Evolutionary conservation across 768 basidiomycete species (phyloP).

Genomic region (Favolaschia claudopus): DNA sequence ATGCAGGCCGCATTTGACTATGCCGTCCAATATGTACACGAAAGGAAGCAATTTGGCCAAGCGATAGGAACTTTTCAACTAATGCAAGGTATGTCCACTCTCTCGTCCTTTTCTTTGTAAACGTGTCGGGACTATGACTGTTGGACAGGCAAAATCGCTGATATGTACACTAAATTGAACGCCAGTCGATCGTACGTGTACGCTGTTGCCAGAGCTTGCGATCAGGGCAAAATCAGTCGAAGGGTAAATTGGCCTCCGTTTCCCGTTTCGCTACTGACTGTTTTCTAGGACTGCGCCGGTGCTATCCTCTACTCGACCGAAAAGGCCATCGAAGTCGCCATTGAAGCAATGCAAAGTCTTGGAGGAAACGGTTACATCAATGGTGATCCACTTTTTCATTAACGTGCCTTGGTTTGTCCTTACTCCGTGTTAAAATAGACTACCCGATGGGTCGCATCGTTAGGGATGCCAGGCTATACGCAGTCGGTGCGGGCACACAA

Average conservation of each 20-base stretch:
- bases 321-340: conserved; percentile 87
- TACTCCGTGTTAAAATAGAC: conserved; percentile 56
- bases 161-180: conserved; percentile 94
- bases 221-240: conserved; percentile 78
- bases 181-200: conserved; percentile 93
- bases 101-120: too few relatives aligned
- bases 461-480: conserved; percentile 87
- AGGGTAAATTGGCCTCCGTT: conserved; percentile 55
- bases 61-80: conserved; percentile 91
- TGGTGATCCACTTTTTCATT: conserved; percentile 49
- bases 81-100: conserved; percentile 79
- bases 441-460: conserved; percentile 90
- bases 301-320: conserved; percentile 95
- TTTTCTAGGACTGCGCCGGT: conserved; percentile 87
- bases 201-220: conserved; percentile 90
- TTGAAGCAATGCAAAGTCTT: conserved; percentile 92
- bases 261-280: neutral
- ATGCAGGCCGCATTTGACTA: conserved; percentile 95
- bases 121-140: too few relatives aligned
- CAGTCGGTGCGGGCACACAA: conserved; percentile 96
- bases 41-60: conserved; percentile 89
- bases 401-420: conserved; percentile 4
- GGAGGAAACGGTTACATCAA: conserved; percentile 98
- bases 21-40: conserved; percentile 89
- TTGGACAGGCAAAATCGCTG: conserved; percentile 75